Conservation (phyloP, 192 early-diverging fungal species). For the Podila minutissima region DNA sequence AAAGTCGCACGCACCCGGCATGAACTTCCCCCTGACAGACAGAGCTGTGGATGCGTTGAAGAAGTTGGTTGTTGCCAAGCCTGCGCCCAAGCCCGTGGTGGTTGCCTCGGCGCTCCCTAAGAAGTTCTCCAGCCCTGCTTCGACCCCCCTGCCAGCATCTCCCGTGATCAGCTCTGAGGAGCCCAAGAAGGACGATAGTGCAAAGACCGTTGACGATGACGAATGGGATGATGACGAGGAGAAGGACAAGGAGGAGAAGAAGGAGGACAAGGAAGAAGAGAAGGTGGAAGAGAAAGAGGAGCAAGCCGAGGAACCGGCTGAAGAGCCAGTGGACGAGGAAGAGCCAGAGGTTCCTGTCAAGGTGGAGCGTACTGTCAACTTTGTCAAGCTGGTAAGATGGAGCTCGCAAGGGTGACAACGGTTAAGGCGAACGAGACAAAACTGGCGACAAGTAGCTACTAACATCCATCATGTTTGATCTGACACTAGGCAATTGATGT, state of each 20-base stretch:
- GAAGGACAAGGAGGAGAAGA: slow-evolving; percentile 2
- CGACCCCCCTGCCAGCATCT: slow-evolving; percentile 40
- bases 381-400: slow-evolving; percentile 62
- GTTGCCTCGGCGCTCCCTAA: slow-evolving; percentile 19
- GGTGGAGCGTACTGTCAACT: slow-evolving; percentile 61
- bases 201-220: slow-evolving; percentile 25
- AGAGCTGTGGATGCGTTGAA: slow-evolving; percentile 69
- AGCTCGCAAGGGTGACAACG: background rate
- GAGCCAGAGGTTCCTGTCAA: slow-evolving; percentile 8
- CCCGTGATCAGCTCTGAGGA: slow-evolving; percentile 13
- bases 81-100: slow-evolving; percentile 5
- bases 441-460: background rate
- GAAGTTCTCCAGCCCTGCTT: slow-evolving; percentile 33
- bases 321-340: slow-evolving; percentile 1
- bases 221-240: slow-evolving; percentile 42
- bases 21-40: slow-evolving; percentile 70
- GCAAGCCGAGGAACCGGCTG: background rate
- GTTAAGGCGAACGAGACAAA: background rate
- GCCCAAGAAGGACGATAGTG: slow-evolving; percentile 1
- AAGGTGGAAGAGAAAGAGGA: background rate
- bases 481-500: slow-evolving; percentile 53
- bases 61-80: slow-evolving; percentile 53
- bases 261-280: background rate
- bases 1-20: slow-evolving; percentile 71
- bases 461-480: too few species aligned